Conservation (phyloP, 1,139 yeast genomes). For the Suhomyces bokatorum region DNA sequence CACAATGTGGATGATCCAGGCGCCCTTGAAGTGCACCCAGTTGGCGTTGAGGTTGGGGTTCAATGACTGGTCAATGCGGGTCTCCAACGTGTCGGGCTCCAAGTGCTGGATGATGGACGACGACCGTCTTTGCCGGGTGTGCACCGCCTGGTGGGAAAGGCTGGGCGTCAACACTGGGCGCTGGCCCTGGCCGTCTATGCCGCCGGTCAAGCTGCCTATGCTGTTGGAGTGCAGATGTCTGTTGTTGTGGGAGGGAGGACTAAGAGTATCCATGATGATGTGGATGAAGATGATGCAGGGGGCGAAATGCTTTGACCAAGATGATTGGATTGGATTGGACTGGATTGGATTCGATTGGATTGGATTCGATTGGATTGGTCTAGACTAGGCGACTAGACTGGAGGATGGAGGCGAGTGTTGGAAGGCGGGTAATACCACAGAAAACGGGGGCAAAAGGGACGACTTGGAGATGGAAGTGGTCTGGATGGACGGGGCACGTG, state of each 20-base stretch:
- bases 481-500: too few species aligned
- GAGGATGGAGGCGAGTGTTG: background rate
- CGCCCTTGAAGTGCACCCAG: constrained; percentile 96
- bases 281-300: background rate
- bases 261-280: constrained; percentile 11
- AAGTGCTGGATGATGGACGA: constrained; percentile 73
- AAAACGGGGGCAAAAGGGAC: background rate
- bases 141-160: constrained; percentile 30
- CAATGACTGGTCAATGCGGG: constrained; percentile 86
- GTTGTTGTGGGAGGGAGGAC: constrained; percentile 8
- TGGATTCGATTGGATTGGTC: background rate
- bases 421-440: background rate
- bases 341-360: too few species aligned
- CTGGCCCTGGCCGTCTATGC: constrained; percentile 14
- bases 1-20: constrained; percentile 92
- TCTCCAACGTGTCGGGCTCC: constrained; percentile 90
- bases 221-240: constrained; percentile 18
- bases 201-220: constrained; percentile 22
- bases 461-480: too few species aligned
- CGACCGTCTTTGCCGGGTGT: constrained; percentile 46
- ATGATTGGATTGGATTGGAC: too few species aligned
- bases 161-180: constrained; percentile 25
- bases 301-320: background rate
- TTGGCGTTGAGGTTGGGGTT: constrained; percentile 89
- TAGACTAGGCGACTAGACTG: background rate